Percentiles rank a stretch among this genome's conserved stretches.
These are phyloP conservation scores for Fusarium luffae DNA, from an alignment of 2,329 filamentous ascomycete species.

Conservation along the genomic window DNA sequence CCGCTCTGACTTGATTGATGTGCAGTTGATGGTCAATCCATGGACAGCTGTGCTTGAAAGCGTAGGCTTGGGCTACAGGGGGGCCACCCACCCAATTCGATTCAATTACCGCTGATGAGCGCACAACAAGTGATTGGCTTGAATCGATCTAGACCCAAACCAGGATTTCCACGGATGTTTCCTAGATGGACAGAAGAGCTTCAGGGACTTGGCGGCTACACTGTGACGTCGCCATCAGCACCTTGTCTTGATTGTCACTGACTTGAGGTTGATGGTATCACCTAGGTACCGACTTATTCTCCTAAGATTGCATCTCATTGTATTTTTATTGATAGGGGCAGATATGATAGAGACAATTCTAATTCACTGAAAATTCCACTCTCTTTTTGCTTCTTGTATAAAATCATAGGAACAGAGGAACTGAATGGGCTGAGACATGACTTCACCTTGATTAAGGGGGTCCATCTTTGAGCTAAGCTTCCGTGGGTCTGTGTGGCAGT, in stretches of 20 bases:
- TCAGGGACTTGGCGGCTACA: constrained; percentile 41
- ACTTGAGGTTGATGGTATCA: constrained; percentile 25
- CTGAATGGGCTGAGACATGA: constrained; percentile 47
- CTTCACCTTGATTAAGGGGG: constrained; percentile 40
- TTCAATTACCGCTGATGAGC: constrained; percentile 24
- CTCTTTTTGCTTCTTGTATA: constrained; percentile 2
- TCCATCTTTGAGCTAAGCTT: constrained; percentile 32
- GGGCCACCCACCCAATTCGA: not conserved
- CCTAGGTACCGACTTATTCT: not conserved
- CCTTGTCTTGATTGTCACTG: constrained; percentile 23
- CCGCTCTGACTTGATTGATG: constrained; percentile 1
- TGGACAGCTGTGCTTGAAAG: constrained; percentile 9
- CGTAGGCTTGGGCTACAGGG: not conserved
- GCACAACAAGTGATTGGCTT: constrained; percentile 12
- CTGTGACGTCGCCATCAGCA: constrained; percentile 43
- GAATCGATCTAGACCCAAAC: constrained; percentile 36
- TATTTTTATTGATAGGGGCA: not conserved
- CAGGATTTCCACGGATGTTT: constrained; percentile 29
- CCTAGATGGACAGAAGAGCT: constrained; percentile 5
- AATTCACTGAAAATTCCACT: not conserved
- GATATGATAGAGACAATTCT: not conserved
- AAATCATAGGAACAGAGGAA: constrained; percentile 8
- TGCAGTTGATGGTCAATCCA: constrained; percentile 2
- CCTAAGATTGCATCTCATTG: not conserved
- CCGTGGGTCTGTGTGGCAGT: constrained; percentile 12